Evolutionary conservation across 169 alveolate species (phyloP).

Genomic region (Ichthyophthirius multifiliis): DNA sequence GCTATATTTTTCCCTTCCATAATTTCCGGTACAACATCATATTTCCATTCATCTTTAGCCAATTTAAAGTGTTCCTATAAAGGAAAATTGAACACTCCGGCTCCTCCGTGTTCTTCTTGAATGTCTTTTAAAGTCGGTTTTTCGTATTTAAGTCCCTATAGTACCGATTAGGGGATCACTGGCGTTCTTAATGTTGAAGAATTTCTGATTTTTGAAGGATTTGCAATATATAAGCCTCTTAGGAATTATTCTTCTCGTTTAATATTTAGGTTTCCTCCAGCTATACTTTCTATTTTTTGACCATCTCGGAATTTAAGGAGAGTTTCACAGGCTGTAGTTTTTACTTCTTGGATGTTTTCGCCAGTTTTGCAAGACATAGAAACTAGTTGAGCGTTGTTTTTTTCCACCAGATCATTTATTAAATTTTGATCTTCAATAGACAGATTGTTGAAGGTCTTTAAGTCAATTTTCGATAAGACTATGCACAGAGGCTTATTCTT

Average conservation of each 20-base stretch:
- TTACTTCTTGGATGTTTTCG: slow-evolving; percentile 71
- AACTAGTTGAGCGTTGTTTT: slow-evolving; percentile 63
- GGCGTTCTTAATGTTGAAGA: slow-evolving; percentile 76
- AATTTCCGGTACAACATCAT: slow-evolving; percentile 97
- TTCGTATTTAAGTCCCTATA: slow-evolving; percentile 58
- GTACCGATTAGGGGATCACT: slow-evolving; percentile 85
- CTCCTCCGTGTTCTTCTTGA: slow-evolving; percentile 96
- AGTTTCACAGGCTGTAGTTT: slow-evolving; percentile 72
- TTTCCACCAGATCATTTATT: slow-evolving; percentile 72
- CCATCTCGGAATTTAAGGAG: slow-evolving; percentile 67
- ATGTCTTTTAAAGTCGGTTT: slow-evolving; percentile 78
- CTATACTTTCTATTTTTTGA: slow-evolving; percentile 47
- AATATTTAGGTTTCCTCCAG: slow-evolving; percentile 43
- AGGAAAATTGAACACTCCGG: slow-evolving; percentile 92
- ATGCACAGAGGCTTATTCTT: slow-evolving; percentile 94
- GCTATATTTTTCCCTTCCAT: slow-evolving; percentile 96
- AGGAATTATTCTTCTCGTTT: slow-evolving; percentile 72
- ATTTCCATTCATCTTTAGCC: slow-evolving; percentile 93
- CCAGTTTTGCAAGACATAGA: slow-evolving; percentile 70
- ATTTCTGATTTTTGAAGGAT: slow-evolving; percentile 72
- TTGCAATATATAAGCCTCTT: slow-evolving; percentile 79
- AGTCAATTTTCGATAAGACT: slow-evolving; percentile 95
- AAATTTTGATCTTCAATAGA: slow-evolving; percentile 74
- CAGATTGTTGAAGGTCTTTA: slow-evolving; percentile 81
- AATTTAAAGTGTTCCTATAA: slow-evolving; percentile 81